These are phyloP conservation scores for Aspergillus hiratsukae DNA, from an alignment of 2,329 filamentous ascomycete species.

Conservation along the genomic window DNA sequence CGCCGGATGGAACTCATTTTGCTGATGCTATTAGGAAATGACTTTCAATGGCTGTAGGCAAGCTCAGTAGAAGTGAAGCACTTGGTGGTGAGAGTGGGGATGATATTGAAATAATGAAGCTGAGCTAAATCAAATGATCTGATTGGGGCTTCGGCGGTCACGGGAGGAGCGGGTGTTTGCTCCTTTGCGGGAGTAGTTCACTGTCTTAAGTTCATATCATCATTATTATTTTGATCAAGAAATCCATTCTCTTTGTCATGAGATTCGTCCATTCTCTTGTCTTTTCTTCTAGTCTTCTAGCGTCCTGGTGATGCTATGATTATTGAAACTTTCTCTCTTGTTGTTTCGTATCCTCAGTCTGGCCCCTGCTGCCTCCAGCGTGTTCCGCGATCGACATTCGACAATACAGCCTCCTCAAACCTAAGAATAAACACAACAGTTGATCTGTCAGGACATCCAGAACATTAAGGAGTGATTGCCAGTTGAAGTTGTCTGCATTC, in stretches of 20 bases:
- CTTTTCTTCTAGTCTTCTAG: neutral
- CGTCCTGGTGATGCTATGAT: neutral
- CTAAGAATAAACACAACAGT: neutral
- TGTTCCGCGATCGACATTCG: neutral
- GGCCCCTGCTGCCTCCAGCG: neutral
- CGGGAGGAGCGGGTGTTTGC: conserved; percentile 11
- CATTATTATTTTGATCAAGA: neutral
- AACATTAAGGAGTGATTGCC: neutral
- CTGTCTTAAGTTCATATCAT: neutral
- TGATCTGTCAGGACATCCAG: neutral
- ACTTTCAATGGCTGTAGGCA: neutral
- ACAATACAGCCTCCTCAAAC: neutral
- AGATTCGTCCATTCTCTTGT: conserved; percentile 1
- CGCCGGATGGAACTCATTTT: conserved; percentile 78
- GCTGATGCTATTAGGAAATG: neutral
- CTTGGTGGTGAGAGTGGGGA: conserved; percentile 1
- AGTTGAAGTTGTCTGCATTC: neutral
- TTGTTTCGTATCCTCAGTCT: neutral
- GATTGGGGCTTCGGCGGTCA: conserved; percentile 25
- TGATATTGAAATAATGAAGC: conserved; percentile 1
- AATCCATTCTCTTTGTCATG: neutral
- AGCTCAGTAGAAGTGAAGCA: neutral
- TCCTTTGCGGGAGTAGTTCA: neutral
- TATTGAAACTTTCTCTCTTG: neutral
- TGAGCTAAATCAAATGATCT: conserved; percentile 4